Conservation (phyloP, 2,329 filamentous ascomycete species). For the Trichothecium roseum region DNA sequence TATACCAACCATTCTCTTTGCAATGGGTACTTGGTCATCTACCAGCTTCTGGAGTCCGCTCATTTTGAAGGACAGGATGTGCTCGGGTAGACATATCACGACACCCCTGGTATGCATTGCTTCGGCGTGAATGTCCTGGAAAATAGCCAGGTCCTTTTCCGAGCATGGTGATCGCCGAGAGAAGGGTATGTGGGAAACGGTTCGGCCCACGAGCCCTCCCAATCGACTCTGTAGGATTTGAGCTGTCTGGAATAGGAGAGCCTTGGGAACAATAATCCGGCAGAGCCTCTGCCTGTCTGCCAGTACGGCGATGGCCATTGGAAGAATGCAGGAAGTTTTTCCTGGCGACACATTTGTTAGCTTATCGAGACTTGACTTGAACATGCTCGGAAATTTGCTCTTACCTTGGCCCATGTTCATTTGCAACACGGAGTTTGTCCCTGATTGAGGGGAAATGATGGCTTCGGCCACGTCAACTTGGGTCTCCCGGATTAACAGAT, state of each 20-base stretch:
- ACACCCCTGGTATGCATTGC: conserved; percentile 36
- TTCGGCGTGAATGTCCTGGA: conserved; percentile 19
- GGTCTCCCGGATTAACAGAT: conserved; percentile 49
- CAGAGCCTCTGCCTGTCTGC: conserved; percentile 35
- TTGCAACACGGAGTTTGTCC: conserved; percentile 49
- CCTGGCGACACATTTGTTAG: neutral
- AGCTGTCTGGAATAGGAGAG: conserved; percentile 46
- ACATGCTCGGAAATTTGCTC: no score
- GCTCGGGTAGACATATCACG: conserved; percentile 51
- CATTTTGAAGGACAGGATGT: conserved; percentile 54
- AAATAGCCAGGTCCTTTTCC: neutral
- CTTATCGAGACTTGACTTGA: conserved; percentile 6
- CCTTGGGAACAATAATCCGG: conserved; percentile 44
- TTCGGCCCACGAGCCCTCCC: neutral
- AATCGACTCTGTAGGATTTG: conserved; percentile 39
- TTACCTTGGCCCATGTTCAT: conserved; percentile 57
- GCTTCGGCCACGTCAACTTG: conserved; percentile 53
- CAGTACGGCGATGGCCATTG: conserved; percentile 35
- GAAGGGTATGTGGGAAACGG: neutral
- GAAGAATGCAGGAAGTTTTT: conserved; percentile 38
- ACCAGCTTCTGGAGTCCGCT: conserved; percentile 48
- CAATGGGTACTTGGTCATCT: conserved; percentile 30
- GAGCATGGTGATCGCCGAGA: neutral
- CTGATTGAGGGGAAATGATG: conserved; percentile 43
- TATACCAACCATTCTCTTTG: conserved; percentile 35